Evolutionary conservation across 2,329 filamentous ascomycete species (phyloP), one percentile per base, ranked within the genome.

Genomic region (Aspergillus vadensis): DNA sequence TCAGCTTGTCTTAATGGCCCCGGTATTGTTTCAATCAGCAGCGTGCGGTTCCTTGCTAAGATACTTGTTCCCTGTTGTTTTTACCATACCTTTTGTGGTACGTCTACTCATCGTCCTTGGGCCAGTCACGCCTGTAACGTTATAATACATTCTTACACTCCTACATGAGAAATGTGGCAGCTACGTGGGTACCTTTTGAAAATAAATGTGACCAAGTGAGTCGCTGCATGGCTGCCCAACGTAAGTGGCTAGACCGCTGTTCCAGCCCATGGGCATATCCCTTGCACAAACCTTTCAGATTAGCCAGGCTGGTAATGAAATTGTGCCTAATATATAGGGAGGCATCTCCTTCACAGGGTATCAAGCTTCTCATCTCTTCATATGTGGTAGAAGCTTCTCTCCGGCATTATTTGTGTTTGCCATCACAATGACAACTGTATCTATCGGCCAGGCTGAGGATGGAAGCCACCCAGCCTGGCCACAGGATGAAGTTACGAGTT

Each of bases 381-480:
- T 38, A 39, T 52, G n/a, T 52, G 49, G 49, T 52, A 19, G 49
- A 39, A 52, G 49, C 49, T 52, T 52, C 49, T n/a, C 49, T 52
- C 49, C 49, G 49, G 49, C 14, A 12, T 52, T 36, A 23, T 52
- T 52, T 39, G 49, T 52, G 49, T 52, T 52, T 36, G 49, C 19
- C 49, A 17, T 52, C 49, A 52, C 30, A 52, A 52, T 52, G 49
- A 38, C 49, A 52, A 21, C 49, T 52, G 49, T 52, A 52, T 39
- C 30, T 52, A 1, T 38, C 49, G 49, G 49, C 49, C 49, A 52
- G 49, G 49, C 49, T 52, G 49, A 52, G 49, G 30, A 52, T 36
- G 30, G 12, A 38, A 7, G 12, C 49, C 32, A 39, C 49, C 30
- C 49, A 52, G 49, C 49, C 49, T 52, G 49, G 49, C 49, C 49